phyloP scores from a whole-genome alignment of 192 early-diverging fungal genomes.

The Entomortierella beljakovae region DNA sequence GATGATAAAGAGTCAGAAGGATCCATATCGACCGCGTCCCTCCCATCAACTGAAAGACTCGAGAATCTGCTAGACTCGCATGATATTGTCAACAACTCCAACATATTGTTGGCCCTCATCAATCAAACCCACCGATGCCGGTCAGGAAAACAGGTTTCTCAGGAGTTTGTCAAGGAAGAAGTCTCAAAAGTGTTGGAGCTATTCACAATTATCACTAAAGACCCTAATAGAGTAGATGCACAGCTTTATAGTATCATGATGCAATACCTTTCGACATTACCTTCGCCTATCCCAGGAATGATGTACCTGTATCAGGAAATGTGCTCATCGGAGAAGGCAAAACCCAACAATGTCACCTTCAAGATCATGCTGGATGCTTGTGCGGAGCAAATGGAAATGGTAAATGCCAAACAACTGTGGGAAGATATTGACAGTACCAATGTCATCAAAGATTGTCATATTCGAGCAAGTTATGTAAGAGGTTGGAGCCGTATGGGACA shows the following conservation, averaged over 20 bases:
- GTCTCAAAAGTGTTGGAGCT: constrained; percentile 45
- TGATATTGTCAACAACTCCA: constrained; percentile 36
- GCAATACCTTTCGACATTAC: constrained; percentile 48
- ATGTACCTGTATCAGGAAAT: constrained; percentile 46
- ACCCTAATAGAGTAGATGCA: constrained; percentile 20
- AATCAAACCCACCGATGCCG: constrained; percentile 29
- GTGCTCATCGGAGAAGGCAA: constrained; percentile 10
- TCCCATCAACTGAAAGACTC: neutral
- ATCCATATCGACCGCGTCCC: neutral
- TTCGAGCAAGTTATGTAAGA: constrained; percentile 37
- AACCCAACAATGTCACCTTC: constrained; percentile 35
- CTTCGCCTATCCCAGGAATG: constrained; percentile 47
- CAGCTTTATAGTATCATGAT: constrained; percentile 53
- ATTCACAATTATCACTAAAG: constrained; percentile 33
- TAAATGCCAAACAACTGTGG: constrained; percentile 23
- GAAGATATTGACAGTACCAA: constrained; percentile 12
- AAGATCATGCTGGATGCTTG: constrained; percentile 44
- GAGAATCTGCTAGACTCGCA: constrained; percentile 1
- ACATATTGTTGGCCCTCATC: constrained; percentile 33
- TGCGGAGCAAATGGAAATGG: constrained; percentile 53
- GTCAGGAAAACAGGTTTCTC: neutral
- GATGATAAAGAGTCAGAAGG: neutral
- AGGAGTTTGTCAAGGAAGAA: constrained; percentile 41
- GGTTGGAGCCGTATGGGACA: constrained; percentile 29
- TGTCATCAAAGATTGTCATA: constrained; percentile 15